These are phyloP conservation scores for Paramecium caudatum DNA, from an alignment of 73 alveolate species.

Conservation along the genomic window DNA sequence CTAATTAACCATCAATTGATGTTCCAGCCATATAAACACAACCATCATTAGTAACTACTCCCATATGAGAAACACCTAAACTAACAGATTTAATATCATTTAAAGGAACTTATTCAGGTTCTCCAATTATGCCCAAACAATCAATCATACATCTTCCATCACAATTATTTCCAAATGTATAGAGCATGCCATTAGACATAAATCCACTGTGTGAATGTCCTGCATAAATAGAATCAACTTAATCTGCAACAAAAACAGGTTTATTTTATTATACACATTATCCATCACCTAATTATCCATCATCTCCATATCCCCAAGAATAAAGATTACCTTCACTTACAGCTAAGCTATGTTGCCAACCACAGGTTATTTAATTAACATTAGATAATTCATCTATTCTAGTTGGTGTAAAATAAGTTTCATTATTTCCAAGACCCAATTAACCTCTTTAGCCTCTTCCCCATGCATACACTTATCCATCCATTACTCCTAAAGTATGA, in stretches of 20 bases:
- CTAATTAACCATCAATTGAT: slow-evolving; percentile 57
- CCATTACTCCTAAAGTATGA: slow-evolving; percentile 94
- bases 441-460: slow-evolving; percentile 96
- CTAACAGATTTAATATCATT: slow-evolving; percentile 18
- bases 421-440: slow-evolving; percentile 8
- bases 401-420: slow-evolving; percentile 72
- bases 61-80: slow-evolving; percentile 69
- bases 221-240: slow-evolving; percentile 73
- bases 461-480: slow-evolving; percentile 91
- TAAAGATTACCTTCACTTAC: slow-evolving; percentile 88
- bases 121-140: slow-evolving; percentile 75
- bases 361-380: slow-evolving; percentile 82
- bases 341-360: slow-evolving; percentile 95
- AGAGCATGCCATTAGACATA: slow-evolving; percentile 76
- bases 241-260: slow-evolving; percentile 72
- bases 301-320: slow-evolving; percentile 98
- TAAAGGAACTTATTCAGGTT: slow-evolving; percentile 74
- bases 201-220: slow-evolving; percentile 89
- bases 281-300: slow-evolving; percentile 98
- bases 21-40: slow-evolving; percentile 64
- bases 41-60: slow-evolving; percentile 63
- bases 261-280: slow-evolving; percentile 80
- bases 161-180: slow-evolving; percentile 86
- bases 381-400: not conserved
- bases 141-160: slow-evolving; percentile 84